Evolutionary conservation across 768 basidiomycete species (phyloP).

Genomic region (Trametes cinnabarina): DNA sequence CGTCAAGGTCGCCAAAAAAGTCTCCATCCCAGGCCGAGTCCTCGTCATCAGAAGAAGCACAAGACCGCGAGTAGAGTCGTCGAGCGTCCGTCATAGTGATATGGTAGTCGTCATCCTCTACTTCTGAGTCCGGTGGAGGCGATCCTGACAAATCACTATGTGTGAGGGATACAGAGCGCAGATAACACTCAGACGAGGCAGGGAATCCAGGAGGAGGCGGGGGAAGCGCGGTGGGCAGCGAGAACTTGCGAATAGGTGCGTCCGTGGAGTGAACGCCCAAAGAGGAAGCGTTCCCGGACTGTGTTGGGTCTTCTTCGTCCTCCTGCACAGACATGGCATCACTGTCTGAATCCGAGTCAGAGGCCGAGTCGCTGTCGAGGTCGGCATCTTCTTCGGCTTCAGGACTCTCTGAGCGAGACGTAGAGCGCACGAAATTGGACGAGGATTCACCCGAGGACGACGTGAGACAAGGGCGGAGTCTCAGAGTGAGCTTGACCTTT

Average conservation of each 20-base stretch:
- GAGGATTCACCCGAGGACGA: conserved; percentile 27
- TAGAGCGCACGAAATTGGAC: conserved; percentile 23
- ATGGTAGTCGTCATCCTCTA: conserved; percentile 50
- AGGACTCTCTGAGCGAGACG: conserved; percentile 17
- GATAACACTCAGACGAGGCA: conserved; percentile 22
- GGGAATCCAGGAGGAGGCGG: conserved; percentile 25
- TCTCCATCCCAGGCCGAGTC: conserved; percentile 37
- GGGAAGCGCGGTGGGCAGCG: conserved; percentile 36
- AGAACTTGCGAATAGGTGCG: conserved; percentile 56
- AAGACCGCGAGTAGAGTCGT: conserved; percentile 27
- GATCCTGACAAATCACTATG: conserved; percentile 50
- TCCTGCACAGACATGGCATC: conserved; percentile 45
- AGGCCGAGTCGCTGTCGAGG: conserved; percentile 31
- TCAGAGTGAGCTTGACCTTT: conserved; percentile 70
- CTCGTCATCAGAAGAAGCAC: conserved; percentile 24
- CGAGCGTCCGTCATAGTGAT: conserved; percentile 37
- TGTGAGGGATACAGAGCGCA: conserved; percentile 59
- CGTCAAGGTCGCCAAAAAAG: conserved; percentile 47
- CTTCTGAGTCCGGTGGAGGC: conserved; percentile 71
- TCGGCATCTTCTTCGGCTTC: conserved; percentile 31
- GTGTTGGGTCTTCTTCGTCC: conserved; percentile 33
- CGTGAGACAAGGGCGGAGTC: conserved; percentile 51
- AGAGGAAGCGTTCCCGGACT: conserved; percentile 24
- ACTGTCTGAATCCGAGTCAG: conserved; percentile 35
- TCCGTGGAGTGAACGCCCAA: conserved; percentile 56